Evolutionary conservation across 495 filamentous ascomycete species (phyloP), one percentile per base, ranked within the genome.

Genomic region (Endocarpon pusillum): DNA sequence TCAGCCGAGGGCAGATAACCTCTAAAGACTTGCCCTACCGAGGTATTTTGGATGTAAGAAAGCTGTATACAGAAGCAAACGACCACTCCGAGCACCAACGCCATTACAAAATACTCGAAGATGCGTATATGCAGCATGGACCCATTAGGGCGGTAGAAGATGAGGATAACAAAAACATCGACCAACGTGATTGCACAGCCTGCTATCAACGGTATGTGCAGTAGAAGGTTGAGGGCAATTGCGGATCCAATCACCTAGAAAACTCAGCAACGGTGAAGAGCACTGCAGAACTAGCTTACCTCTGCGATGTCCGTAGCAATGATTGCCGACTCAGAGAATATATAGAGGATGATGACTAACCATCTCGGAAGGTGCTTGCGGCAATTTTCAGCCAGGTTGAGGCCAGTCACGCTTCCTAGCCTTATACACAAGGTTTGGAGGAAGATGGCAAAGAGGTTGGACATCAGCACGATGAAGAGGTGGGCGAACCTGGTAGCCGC

Each of bases 1-100:
- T 75, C 69, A 24, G 67, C 58, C 3, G 78, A 87, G 6, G 85
- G 85, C 11, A 91, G 52, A 46, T 80, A 94, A n/a, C 85, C 85
- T 19, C 58, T 53, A 54, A 94, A 84, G 6, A 94, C 81, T 30
- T 82, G 71, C 1, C 78, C 78, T 14, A 80, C 59, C 2, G 66
- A 66, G 19, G 77, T 75, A 38, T 68, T 52, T 33, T 68, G 57
- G 47, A 94, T 82, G 38, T 82, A 62, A 3, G 78, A 81, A 16
- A 94, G 73, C 49, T 92, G 79, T 38, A 91, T 78, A 49, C 80
- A 84, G 50, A 94, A 92, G 55, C 83, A 91, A n/a, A 85, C 53
- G 11, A 86, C 83, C 0, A 94, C 85, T 4, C 75, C 81, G 19
- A 92, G 49, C 2, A 94, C 85, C 4, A 94, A 53, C 3, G 62